phyloP scores from a whole-genome alignment of 768 basidiomycete species.

The Clitopilus passeckerianus region DNA sequence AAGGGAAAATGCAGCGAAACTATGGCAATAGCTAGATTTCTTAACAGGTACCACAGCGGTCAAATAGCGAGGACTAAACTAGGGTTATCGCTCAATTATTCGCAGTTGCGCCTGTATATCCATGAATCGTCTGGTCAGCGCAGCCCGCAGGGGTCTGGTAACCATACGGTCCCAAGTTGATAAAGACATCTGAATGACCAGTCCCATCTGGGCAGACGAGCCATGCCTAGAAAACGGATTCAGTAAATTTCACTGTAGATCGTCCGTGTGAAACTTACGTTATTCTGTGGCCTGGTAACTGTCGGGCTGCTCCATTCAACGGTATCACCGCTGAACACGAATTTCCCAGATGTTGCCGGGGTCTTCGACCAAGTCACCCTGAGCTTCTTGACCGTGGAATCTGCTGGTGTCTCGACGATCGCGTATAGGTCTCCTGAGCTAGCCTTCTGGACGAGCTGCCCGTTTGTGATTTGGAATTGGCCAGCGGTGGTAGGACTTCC shows the following conservation, averaged over 20 bases:
- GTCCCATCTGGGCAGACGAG: conserved; percentile 47
- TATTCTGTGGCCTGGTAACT: conserved; percentile 45
- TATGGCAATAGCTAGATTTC: no score
- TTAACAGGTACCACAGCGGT: no score
- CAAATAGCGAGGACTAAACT: no score
- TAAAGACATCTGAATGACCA: conserved; percentile 37
- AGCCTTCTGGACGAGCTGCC: conserved; percentile 51
- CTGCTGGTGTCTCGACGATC: conserved; percentile 38
- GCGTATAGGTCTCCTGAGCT: conserved; percentile 42
- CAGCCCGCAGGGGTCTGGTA: conserved; percentile 57
- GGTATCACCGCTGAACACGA: conserved; percentile 54
- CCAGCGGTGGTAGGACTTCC: conserved; percentile 46
- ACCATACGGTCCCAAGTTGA: conserved; percentile 51
- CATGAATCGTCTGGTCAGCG: conserved; percentile 56
- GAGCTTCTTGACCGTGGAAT: conserved; percentile 43
- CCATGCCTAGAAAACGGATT: conserved; percentile 35
- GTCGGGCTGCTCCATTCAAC: conserved; percentile 51
- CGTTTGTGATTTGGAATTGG: conserved; percentile 51
- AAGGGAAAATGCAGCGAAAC: no score
- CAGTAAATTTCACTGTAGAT: background rate
- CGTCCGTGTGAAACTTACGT: conserved; percentile 26
- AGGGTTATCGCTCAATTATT: conserved; percentile 15
- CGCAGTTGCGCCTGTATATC: conserved; percentile 52
- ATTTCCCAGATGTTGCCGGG: conserved; percentile 43
- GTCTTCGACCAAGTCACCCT: conserved; percentile 43